Conservation (phyloP, 768 basidiomycete genomes). For the Xerocomellus dryophilus region DNA sequence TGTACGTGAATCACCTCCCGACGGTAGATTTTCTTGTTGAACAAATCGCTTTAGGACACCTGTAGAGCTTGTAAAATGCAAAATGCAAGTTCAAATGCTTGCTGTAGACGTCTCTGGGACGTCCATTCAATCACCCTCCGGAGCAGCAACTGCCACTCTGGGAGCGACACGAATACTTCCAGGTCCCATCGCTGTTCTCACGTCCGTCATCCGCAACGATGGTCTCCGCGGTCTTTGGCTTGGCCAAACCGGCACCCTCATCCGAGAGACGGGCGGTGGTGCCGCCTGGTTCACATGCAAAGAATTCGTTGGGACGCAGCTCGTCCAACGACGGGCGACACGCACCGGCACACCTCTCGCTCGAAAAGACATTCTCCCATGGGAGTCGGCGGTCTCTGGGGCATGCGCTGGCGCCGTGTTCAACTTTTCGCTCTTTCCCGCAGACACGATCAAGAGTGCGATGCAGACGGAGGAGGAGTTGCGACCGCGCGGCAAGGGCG, state of each 20-base stretch:
- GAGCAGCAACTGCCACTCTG: conserved; percentile 15
- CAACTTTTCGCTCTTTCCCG: conserved; percentile 89
- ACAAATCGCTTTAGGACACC: conserved; percentile 59
- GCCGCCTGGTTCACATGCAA: conserved; percentile 91
- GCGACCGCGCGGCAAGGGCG: conserved; percentile 44
- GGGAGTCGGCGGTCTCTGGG: conserved; percentile 84
- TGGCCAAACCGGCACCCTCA: conserved; percentile 89
- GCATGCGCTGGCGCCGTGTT: conserved; percentile 84
- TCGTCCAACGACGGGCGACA: conserved; percentile 50
- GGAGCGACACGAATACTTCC: conserved; percentile 42
- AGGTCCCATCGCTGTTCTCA: conserved; percentile 71
- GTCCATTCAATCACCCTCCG: conserved; percentile 13
- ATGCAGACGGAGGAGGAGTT: conserved; percentile 94
- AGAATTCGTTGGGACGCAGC: conserved; percentile 64
- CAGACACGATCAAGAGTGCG: conserved; percentile 90
- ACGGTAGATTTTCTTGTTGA: neutral
- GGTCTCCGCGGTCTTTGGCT: conserved; percentile 93
- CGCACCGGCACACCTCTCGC: conserved; percentile 23
- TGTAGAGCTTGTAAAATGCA: conserved; percentile 93
- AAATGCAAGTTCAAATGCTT: conserved; percentile 96
- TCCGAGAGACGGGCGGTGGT: conserved; percentile 90
- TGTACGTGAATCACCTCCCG: conserved; percentile 51
- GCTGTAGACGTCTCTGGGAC: conserved; percentile 25
- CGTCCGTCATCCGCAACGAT: conserved; percentile 55
- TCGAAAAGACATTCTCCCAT: conserved; percentile 55